These are phyloP conservation scores for Casuarina equisetifolia DNA, from an alignment of 306 rosid species.

Conservation along the genomic window DNA sequence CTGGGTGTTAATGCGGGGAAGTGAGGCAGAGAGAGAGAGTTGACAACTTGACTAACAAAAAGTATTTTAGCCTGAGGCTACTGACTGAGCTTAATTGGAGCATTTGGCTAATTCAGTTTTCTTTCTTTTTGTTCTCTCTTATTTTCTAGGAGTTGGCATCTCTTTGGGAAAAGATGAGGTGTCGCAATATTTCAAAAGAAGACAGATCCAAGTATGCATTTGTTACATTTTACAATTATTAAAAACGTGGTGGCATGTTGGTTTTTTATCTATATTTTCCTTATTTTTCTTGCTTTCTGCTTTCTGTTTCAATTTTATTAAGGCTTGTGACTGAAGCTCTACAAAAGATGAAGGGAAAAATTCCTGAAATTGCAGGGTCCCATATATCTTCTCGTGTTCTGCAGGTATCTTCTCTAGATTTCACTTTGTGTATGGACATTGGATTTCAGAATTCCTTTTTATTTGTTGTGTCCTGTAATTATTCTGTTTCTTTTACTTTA, in stretches of 20 bases:
- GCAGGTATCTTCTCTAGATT: constrained; percentile 50
- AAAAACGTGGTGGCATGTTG: not conserved
- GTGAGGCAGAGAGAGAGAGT: too few relatives aligned
- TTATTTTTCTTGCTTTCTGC: not conserved
- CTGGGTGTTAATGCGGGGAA: not conserved
- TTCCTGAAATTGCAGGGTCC: constrained; percentile 86
- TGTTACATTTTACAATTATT: not conserved
- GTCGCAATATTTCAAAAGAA: constrained; percentile 66
- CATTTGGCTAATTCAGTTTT: constrained; percentile 17
- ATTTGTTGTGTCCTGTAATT: constrained; percentile 14
- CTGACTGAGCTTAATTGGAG: constrained; percentile 1
- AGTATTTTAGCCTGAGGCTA: not conserved
- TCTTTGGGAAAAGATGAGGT: constrained; percentile 96
- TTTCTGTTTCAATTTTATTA: constrained; percentile 5
- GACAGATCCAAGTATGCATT: constrained; percentile 78
- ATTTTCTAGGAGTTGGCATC: constrained; percentile 72
- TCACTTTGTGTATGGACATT: not conserved
- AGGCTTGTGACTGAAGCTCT: constrained; percentile 83
- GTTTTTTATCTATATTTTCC: not conserved
- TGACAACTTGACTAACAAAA: not conserved
- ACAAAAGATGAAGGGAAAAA: constrained; percentile 90
- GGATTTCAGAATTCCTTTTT: not conserved
- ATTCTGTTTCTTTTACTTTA: constrained; percentile 31
- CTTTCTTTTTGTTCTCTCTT: not conserved
- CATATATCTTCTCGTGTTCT: constrained; percentile 92